Conservation (phyloP, 225 moss, liverwort and hornwort species). For the Antitrichia curtipendula region DNA sequence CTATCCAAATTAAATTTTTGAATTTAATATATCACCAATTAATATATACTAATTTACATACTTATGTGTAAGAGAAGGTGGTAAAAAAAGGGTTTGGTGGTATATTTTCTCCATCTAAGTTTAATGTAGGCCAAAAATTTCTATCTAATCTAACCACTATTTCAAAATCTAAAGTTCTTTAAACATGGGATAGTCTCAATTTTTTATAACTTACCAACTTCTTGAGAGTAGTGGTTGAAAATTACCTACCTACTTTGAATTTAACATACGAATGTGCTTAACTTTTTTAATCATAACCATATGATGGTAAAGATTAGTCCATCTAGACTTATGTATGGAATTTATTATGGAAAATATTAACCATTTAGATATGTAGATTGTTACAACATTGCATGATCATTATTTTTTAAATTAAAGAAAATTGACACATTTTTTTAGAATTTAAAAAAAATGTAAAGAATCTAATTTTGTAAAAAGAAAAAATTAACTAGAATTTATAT, state of each 20-base stretch:
- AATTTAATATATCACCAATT: not conserved
- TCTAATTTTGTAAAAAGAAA: not conserved
- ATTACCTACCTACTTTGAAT: not conserved
- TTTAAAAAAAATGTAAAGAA: accelerated
- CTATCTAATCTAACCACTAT: not conserved
- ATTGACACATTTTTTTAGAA: not conserved
- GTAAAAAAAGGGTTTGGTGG: not conserved
- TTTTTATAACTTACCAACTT: not conserved
- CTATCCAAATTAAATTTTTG: not conserved
- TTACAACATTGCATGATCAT: not conserved
- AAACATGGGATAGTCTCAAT: not conserved
- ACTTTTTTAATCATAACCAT: not conserved
- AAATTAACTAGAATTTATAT: not conserved
- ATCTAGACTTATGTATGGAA: not conserved
- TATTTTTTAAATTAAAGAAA: not conserved
- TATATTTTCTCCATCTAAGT: not conserved
- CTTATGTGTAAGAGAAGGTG: not conserved
- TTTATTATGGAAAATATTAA: not conserved
- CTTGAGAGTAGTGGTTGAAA: not conserved
- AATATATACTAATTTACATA: not conserved
- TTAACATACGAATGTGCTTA: not conserved
- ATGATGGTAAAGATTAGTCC: not conserved
- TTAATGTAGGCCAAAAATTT: not conserved
- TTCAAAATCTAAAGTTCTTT: not conserved
- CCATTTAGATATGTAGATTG: not conserved